Evolutionary conservation across 371 early-diverging fungal species (phyloP).

Genomic region (Mortierella sp.): DNA sequence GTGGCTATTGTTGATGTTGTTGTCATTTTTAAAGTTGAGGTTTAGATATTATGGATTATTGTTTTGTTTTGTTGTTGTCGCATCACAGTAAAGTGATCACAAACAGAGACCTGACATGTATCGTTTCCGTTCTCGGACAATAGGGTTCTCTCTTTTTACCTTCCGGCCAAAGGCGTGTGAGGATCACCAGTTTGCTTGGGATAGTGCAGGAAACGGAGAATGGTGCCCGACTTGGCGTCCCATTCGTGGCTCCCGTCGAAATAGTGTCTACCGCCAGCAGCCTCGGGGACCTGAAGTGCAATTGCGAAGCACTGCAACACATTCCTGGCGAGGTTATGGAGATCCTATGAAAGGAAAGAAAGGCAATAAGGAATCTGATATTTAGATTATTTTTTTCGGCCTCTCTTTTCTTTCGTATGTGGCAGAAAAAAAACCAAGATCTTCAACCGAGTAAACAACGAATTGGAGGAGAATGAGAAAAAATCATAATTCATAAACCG

Average conservation of each 20-base stretch:
- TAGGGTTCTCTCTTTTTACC: slow-evolving; percentile 44
- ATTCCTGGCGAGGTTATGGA: slow-evolving; percentile 63
- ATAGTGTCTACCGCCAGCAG: slow-evolving; percentile 68
- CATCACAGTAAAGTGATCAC: neutral
- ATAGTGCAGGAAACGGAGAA: slow-evolving; percentile 74
- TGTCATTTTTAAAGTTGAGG: neutral
- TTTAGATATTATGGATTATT: neutral
- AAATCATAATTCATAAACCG: neutral
- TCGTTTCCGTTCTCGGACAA: neutral
- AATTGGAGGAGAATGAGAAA: neutral
- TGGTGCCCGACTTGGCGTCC: slow-evolving; percentile 62
- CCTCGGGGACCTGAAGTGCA: slow-evolving; percentile 71
- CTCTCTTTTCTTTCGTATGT: neutral
- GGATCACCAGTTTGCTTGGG: slow-evolving; percentile 61
- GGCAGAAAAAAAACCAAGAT: neutral
- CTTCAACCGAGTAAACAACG: neutral
- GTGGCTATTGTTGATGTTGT: slow-evolving; percentile 53
- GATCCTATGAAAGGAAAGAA: slow-evolving; percentile 46
- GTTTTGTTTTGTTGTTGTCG: neutral
- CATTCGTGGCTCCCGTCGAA: slow-evolving; percentile 69
- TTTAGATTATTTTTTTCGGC: neutral
- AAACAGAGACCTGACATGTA: neutral
- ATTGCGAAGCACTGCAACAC: slow-evolving; percentile 74
- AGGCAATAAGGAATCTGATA: neutral
- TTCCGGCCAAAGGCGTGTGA: slow-evolving; percentile 70